Base-by-base conservation (phyloP, 257 asterid genomes). In the Misopates orontium region DNA sequence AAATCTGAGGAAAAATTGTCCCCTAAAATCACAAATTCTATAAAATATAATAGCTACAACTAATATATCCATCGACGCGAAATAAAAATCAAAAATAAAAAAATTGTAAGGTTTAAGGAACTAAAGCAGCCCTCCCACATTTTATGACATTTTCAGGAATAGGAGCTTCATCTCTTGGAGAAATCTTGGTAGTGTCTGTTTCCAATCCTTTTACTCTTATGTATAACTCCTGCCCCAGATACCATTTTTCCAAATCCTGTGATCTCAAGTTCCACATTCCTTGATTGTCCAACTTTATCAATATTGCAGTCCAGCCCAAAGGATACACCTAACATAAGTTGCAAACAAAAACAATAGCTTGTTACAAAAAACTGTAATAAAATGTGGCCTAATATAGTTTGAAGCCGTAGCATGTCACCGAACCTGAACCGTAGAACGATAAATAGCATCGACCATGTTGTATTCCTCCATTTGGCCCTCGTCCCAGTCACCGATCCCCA, bases 251-350 rank as follows among this genome's bases (percentile, higher is more conserved):
- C 25, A 77, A 78, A 53, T 74, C 76, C 13, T 68, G 77, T 56
- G 83, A 71, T 66, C 80, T 61, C 72, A 80, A 41, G 44, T 77
- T 80, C 79, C 85, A 77, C 40, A 77, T 60, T 62, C 81, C 79
- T 23, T 22, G 10, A 41, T 72, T 75, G 68, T 80, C 83, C 49
- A 77, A 25, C 49, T 75, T 49, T 23, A 77, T 32, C 31, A 71
- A 5, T 19, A 75, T 41, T 6, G 71, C 67, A 0, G 77, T 81
- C 83, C 81, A 81, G 7, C 75, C 56, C 13, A n/a, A 10, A 11
- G 85, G 83, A 62, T 80, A 80, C 13, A 77, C 81, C 73, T 75
- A 41, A 53, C 1, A 3, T 44, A 22, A 22, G 40, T 25, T 11
- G 9, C 44, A 22, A 2, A 19, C 5, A 49, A 44, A 28, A 24